These are phyloP conservation scores for Pichia sp. DNA, from an alignment of 1,139 yeast genomes.

Conservation along the genomic window DNA sequence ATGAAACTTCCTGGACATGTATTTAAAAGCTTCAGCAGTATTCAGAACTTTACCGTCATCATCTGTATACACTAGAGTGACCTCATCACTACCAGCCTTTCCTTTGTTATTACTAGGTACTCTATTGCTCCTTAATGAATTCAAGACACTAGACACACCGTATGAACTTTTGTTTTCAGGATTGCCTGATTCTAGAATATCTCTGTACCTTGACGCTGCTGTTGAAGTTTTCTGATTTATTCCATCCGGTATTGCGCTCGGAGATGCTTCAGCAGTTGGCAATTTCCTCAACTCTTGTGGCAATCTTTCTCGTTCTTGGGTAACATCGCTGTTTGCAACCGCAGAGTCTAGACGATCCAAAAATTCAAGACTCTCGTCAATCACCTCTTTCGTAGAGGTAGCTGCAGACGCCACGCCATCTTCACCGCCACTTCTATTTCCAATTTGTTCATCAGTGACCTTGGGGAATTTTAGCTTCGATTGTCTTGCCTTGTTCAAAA, in stretches of 20 bases:
- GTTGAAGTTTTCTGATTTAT: slow-evolving; percentile 3
- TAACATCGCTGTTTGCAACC: no score
- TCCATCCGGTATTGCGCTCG: no score
- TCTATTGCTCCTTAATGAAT: neutral
- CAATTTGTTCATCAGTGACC: slow-evolving; percentile 18
- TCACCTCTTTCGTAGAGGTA: no score
- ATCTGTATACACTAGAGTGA: slow-evolving; percentile 61
- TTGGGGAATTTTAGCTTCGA: slow-evolving; percentile 15
- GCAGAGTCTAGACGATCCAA: slow-evolving; percentile 36
- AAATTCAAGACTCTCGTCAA: slow-evolving; percentile 58
- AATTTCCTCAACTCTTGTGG: no score
- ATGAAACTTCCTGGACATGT: slow-evolving; percentile 80
- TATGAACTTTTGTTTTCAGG: slow-evolving; percentile 26
- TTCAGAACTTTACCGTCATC: slow-evolving; percentile 59
- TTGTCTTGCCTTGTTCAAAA: slow-evolving; percentile 36
- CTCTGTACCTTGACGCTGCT: slow-evolving; percentile 25
- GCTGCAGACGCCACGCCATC: no score
- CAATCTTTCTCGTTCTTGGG: no score
- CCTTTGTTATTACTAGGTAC: neutral
- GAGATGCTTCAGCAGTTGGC: no score
- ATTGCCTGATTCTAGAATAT: slow-evolving; percentile 23
- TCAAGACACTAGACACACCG: slow-evolving; percentile 8
- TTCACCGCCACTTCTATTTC: slow-evolving; percentile 13
- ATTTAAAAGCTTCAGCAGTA: slow-evolving; percentile 78
- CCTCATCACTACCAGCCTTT: slow-evolving; percentile 28